Evolutionary conservation across 2,329 filamentous ascomycete genomes (phyloP), one percentile per base, ranked within the genome.

Genomic region (Claviceps sorghi): DNA sequence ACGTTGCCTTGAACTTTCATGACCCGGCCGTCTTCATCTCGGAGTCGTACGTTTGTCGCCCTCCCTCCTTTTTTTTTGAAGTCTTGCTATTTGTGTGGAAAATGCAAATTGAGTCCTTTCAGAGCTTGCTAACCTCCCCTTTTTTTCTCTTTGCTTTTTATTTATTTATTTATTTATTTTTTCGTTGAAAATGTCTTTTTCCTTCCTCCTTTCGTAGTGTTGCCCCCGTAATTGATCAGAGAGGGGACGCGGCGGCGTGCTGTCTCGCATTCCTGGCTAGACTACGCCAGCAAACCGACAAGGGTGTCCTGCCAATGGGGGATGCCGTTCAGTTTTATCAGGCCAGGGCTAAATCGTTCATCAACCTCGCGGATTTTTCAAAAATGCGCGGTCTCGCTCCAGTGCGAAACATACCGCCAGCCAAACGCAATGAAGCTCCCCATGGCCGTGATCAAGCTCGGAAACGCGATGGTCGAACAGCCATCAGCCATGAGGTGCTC

Each of bases 1-100:
- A 58, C 2, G 17, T 49, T n/a, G 50, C 54, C 7, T 19, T 57
- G 7, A 58, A 58, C 48, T 61, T 57, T 40, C 26, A 54, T 0
- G 51, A 58, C 13, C 51, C 54, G 1, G 8, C 30, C 6, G 9
- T 11, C 2, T 52, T 58, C 19, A 40, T 60, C 9, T 51, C 43
- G 1, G 41, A 55, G 13, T 54, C 4, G 55, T 58, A 48, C 1
- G 58, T 53, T 45, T 26, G 26, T 26, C 26, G 3, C 26, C 26
- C 0, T 29, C 7, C 26, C 1, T n/a, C 8, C n/a, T 29, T 36
- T 29, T 13, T 2, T 10, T 42, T 42, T 21, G 10, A 21, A 15
- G n/a, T 42, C 40, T 8, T 42, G 15, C 36, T 38, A 38, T 38
- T 38, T 38, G 36, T 6, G 7, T 17, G 5, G 3, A 38, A 15